Evolutionary conservation across 257 asterid genomes (phyloP).

Genomic region (Gentiana straminea): DNA sequence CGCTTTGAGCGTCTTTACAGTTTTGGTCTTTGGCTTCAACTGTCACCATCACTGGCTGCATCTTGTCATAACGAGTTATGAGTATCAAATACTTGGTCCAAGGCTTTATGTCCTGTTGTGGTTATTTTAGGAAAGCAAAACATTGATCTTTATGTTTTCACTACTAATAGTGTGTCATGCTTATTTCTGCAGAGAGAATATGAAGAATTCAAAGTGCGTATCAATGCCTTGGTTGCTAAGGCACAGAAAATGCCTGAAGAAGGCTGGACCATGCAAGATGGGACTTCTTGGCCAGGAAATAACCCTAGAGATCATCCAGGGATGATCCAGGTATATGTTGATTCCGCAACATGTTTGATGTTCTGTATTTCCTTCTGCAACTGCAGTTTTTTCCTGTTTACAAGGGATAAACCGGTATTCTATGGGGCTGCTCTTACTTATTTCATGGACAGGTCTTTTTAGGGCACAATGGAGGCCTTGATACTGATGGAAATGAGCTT

Average conservation of each 20-base stretch:
- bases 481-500: conserved; percentile 74
- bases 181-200: conserved; percentile 66
- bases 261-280: conserved; percentile 96
- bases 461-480: conserved; percentile 67
- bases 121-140: too few relatives aligned
- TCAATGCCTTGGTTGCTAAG: conserved; percentile 70
- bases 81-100: too few relatives aligned
- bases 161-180: not conserved
- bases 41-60: too few relatives aligned
- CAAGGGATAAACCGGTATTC: not conserved
- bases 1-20: too few relatives aligned
- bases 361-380: too few relatives aligned
- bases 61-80: too few relatives aligned
- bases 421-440: not conserved
- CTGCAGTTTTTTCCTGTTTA: not conserved
- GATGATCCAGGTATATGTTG: conserved; percentile 71
- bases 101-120: too few relatives aligned
- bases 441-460: conserved; percentile 42
- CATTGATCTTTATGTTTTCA: too few relatives aligned
- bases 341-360: not conserved
- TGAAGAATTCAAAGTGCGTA: conserved; percentile 75
- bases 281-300: conserved; percentile 91
- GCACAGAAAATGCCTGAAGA: conserved; percentile 89
- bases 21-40: too few relatives aligned
- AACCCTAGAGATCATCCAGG: conserved; percentile 86